phyloP scores from a whole-genome alignment of 164 flowering plant species.

The Cinnamomum chago region DNA sequence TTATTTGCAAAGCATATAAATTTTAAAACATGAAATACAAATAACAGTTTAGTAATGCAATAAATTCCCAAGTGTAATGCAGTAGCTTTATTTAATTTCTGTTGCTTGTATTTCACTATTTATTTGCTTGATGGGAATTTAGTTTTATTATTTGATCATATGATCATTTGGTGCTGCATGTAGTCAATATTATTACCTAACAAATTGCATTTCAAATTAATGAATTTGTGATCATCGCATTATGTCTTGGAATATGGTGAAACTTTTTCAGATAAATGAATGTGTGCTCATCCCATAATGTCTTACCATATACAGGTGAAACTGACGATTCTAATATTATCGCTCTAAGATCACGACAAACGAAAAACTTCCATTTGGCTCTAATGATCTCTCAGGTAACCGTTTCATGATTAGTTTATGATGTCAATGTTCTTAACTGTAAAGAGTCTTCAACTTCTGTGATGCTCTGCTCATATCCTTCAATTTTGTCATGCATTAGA shows the following conservation, averaged over 20 bases:
- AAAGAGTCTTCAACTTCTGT: background rate
- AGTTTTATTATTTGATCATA: background rate
- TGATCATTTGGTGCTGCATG: background rate
- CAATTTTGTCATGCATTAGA: background rate
- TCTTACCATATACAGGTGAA: constrained; percentile 58
- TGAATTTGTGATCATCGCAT: too few relatives aligned
- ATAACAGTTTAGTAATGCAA: too few relatives aligned
- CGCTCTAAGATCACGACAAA: constrained; percentile 78
- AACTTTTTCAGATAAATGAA: background rate
- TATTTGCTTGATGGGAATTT: background rate
- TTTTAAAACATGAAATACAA: too few relatives aligned
- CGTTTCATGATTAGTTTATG: too few relatives aligned
- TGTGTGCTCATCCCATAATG: background rate
- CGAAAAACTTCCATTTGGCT: constrained; percentile 95
- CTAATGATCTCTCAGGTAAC: constrained; percentile 89
- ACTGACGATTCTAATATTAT: constrained; percentile 56
- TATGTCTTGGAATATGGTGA: background rate
- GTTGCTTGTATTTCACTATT: background rate
- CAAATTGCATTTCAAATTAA: too few relatives aligned
- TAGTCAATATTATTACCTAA: background rate
- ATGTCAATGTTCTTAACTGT: too few relatives aligned
- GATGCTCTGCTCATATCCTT: background rate
- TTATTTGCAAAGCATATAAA: too few relatives aligned
- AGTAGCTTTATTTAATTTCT: too few relatives aligned
- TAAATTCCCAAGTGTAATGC: too few relatives aligned